These are phyloP conservation scores for Monosporascus ibericus DNA, from an alignment of 2,329 filamentous ascomycete species.

Conservation along the genomic window DNA sequence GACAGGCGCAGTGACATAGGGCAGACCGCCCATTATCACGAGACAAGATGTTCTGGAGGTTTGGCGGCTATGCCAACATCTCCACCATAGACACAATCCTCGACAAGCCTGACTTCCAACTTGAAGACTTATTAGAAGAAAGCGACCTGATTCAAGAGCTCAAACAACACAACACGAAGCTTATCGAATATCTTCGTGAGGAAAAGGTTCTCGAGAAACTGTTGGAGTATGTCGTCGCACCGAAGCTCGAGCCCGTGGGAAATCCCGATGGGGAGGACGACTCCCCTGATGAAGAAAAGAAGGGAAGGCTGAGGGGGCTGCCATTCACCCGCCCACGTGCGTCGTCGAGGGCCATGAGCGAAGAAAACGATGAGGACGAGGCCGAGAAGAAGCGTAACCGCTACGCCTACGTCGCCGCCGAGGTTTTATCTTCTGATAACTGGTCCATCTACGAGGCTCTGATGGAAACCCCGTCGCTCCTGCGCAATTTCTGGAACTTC, in stretches of 20 bases:
- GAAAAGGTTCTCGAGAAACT: slow-evolving; percentile 78
- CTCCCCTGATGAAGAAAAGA: slow-evolving; percentile 36
- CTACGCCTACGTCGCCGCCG: slow-evolving; percentile 88
- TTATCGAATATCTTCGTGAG: slow-evolving; percentile 91
- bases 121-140: slow-evolving; percentile 95
- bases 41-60: slow-evolving; percentile 96
- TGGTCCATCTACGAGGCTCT: slow-evolving; percentile 95
- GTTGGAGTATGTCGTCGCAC: slow-evolving; percentile 85
- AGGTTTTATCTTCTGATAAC: slow-evolving; percentile 90
- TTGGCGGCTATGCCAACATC: slow-evolving; percentile 96
- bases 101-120: slow-evolving; percentile 90
- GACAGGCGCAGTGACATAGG: slow-evolving; percentile 18
- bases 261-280: slow-evolving; percentile 39
- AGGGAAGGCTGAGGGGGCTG: slow-evolving; percentile 30
- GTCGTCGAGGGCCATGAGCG: slow-evolving; percentile 44
- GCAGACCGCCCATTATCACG: slow-evolving; percentile 7
- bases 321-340: slow-evolving; percentile 48
- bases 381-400: slow-evolving; percentile 86
- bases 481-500: slow-evolving; percentile 88
- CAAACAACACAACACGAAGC: slow-evolving; percentile 95
- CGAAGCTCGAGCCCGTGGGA: slow-evolving; percentile 56
- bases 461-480: slow-evolving; percentile 72
- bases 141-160: slow-evolving; percentile 94
- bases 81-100: slow-evolving; percentile 95
- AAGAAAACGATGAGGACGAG: slow-evolving; percentile 59